A percentile compares a stretch with the other conserved stretches of the same genome.
Evolutionary conservation across 164 flowering plant genomes (phyloP).

Genomic region (Magnolia changhungtana): DNA sequence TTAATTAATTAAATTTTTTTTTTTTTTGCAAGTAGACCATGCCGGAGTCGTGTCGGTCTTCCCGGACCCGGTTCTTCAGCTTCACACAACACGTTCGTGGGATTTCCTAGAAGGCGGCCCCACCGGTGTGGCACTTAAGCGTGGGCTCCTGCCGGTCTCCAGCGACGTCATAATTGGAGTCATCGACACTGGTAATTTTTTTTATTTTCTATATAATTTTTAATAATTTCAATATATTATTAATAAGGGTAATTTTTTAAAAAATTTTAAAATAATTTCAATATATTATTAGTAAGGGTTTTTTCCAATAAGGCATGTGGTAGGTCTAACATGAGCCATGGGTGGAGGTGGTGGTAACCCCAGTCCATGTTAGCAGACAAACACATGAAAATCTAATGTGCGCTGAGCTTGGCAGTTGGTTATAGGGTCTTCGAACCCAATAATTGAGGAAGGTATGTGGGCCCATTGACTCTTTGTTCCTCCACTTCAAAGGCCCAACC

Average conservation of each 20-base stretch:
- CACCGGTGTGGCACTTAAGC: constrained; percentile 3
- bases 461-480: too few relatives aligned
- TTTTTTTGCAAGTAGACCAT: constrained; percentile 28
- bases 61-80: constrained; percentile 28
- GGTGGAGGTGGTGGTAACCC: background rate
- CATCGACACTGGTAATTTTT: constrained; percentile 29
- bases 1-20: background rate
- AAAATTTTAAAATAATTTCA: background rate
- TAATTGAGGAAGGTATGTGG: too few relatives aligned
- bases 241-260: too few relatives aligned
- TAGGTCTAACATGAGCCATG: background rate
- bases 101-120: constrained; percentile 23
- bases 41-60: constrained; percentile 34
- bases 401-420: too few relatives aligned
- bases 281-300: background rate
- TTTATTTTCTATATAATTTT: background rate
- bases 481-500: too few relatives aligned
- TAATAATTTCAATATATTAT: background rate
- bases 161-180: constrained; percentile 27
- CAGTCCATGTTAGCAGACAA: too few relatives aligned
- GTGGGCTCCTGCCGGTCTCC: background rate
- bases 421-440: too few relatives aligned
- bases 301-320: too few relatives aligned
- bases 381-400: too few relatives aligned
- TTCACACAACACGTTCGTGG: constrained; percentile 36